A percentile compares a stretch with the other conserved stretches of the same genome.
Conservation (phyloP, 768 basidiomycete species). For the Naganishia kalamii region DNA sequence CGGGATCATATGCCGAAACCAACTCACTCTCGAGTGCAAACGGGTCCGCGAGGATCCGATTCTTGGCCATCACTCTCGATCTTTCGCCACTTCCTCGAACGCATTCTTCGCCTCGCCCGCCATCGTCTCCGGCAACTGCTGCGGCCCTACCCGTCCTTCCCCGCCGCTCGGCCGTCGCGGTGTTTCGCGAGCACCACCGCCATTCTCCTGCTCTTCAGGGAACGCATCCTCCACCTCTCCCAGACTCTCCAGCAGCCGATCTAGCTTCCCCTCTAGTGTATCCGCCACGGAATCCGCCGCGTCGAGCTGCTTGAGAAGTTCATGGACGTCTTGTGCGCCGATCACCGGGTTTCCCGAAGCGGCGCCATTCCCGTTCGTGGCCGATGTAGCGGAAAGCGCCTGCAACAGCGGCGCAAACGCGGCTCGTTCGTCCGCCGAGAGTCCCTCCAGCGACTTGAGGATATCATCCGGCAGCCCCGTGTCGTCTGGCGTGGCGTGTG, state of each 20-base stretch:
- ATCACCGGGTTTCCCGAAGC: constrained; percentile 7
- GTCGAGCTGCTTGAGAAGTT: constrained; percentile 37
- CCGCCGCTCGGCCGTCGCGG: constrained; percentile 48
- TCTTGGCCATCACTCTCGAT: constrained; percentile 3
- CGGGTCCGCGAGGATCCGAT: too few relatives aligned
- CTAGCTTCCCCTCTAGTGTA: constrained; percentile 39
- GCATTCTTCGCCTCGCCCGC: constrained; percentile 16
- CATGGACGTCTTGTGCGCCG: constrained; percentile 27
- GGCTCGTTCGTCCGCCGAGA: constrained; percentile 27
- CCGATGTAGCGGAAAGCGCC: constrained; percentile 18
- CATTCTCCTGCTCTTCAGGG: constrained; percentile 63
- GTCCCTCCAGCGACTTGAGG: constrained; percentile 3
- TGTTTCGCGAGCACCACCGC: constrained; percentile 35
- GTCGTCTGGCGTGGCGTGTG: background rate
- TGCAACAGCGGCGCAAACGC: constrained; percentile 29
- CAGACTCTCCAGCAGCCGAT: constrained; percentile 31
- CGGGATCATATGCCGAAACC: too few relatives aligned
- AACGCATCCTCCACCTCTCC: constrained; percentile 31
- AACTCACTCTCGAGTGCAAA: too few relatives aligned
- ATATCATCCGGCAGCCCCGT: constrained; percentile 17
- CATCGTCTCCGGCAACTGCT: constrained; percentile 20
- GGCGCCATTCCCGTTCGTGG: background rate
- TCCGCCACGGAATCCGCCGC: constrained; percentile 41
- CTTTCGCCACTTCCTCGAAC: constrained; percentile 7
- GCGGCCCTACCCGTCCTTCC: constrained; percentile 6